A percentile compares a stretch with the other conserved stretches of the same genome.
Evolutionary conservation across 139 green algal species (phyloP).

Genomic region (Chlorella sorokiniana): DNA sequence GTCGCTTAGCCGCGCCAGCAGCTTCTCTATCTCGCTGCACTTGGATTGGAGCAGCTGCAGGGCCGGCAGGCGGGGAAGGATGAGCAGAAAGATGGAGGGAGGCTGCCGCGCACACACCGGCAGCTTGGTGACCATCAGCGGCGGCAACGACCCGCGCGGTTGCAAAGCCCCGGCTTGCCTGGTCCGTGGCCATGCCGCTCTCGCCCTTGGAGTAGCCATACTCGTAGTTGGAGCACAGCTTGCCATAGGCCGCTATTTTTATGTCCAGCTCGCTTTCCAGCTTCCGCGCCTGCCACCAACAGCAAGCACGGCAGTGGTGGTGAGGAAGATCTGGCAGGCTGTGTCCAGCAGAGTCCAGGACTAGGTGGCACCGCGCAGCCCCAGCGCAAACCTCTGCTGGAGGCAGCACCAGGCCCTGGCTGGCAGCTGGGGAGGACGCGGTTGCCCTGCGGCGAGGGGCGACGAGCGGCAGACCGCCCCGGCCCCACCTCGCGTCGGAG

Average conservation of each 20-base stretch:
- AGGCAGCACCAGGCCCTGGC: no score
- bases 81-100: not conserved
- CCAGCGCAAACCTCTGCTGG: no score
- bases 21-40: constrained; percentile 74
- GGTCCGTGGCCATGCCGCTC: constrained; percentile 52
- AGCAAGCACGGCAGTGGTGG: not conserved
- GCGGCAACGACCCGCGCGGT: not conserved
- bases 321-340: not conserved
- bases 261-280: constrained; percentile 93
- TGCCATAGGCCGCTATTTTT: constrained; percentile 87
- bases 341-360: not conserved
- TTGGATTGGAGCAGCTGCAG: constrained; percentile 69
- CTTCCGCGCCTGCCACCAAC: constrained; percentile 73
- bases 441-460: not conserved
- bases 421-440: not conserved
- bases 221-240: constrained; percentile 82
- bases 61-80: not conserved
- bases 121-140: not conserved
- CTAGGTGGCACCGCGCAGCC: not conserved
- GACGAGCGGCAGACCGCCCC: no score
- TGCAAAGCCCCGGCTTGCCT: constrained; percentile 17
- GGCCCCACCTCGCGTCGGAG: constrained; percentile 47
- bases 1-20: constrained; percentile 80
- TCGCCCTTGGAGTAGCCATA: constrained; percentile 57
- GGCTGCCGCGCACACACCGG: not conserved